These are phyloP conservation scores for Glycine latifolia DNA, from an alignment of 306 rosid species.

Conservation along the genomic window DNA sequence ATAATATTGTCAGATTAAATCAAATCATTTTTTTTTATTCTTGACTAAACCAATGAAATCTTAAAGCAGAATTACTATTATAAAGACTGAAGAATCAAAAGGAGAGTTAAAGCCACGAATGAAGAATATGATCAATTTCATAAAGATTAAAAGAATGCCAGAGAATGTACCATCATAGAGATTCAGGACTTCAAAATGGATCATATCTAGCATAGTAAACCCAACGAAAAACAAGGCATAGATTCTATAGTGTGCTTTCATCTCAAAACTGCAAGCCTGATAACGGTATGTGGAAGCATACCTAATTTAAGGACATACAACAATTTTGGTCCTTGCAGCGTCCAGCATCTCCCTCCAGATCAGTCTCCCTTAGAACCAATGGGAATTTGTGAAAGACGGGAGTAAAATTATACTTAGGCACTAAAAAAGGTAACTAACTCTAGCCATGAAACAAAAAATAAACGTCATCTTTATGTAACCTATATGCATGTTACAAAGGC, in stretches of 20 bases:
- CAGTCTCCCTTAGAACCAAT: constrained; percentile 43
- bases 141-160: constrained; percentile 6
- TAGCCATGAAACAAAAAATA: neutral
- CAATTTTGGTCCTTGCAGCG: constrained; percentile 32
- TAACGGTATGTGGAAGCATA: constrained; percentile 34
- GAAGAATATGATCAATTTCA: constrained; percentile 1
- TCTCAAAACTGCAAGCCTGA: constrained; percentile 31
- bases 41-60: neutral
- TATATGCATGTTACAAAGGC: neutral
- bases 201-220: constrained; percentile 14
- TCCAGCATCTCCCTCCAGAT: constrained; percentile 39
- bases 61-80: neutral
- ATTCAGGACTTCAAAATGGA: constrained; percentile 37
- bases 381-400: constrained; percentile 34
- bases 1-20: constrained; percentile 7
- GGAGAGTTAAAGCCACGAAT: neutral
- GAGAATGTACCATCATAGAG: constrained; percentile 22
- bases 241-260: constrained; percentile 13
- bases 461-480: constrained; percentile 16
- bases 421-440: constrained; percentile 12
- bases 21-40: neutral
- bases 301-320: constrained; percentile 35
- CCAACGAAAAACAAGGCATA: constrained; percentile 15
- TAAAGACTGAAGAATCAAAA: constrained; percentile 18
- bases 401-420: constrained; percentile 27